These are phyloP conservation scores for Evernia prunastri DNA, from an alignment of 495 filamentous ascomycete genomes.

Conservation along the genomic window DNA sequence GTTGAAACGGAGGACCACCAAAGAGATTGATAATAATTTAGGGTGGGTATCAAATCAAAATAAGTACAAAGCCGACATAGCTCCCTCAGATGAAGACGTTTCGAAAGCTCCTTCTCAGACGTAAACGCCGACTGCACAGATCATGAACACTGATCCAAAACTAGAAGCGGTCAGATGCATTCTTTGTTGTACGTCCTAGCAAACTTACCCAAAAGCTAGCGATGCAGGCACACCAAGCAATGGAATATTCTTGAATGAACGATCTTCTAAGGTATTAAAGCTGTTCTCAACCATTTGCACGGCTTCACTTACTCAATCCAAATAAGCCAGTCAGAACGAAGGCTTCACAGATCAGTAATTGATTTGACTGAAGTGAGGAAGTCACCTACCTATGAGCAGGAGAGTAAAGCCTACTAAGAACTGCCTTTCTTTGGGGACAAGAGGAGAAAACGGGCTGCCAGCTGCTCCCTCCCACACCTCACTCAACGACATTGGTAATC, in stretches of 20 bases:
- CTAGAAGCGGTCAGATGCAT: conserved; percentile 41
- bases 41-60: conserved; percentile 18
- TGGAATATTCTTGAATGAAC: conserved; percentile 69
- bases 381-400: conserved; percentile 54
- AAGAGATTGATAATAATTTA: background rate
- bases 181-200: background rate
- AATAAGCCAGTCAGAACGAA: conserved; percentile 64
- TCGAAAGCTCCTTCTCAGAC: conserved; percentile 53
- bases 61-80: conserved; percentile 21
- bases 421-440: conserved; percentile 74
- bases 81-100: conserved; percentile 28
- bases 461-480: conserved; percentile 85
- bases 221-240: conserved; percentile 84
- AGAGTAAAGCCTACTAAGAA: conserved; percentile 77
- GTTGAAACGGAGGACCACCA: background rate
- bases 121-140: conserved; percentile 97
- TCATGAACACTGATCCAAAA: conserved; percentile 94
- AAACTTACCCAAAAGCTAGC: conserved; percentile 73
- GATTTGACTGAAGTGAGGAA: conserved; percentile 5
- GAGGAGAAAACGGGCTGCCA: conserved; percentile 72
- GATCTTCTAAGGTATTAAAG: conserved; percentile 51
- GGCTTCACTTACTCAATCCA: conserved; percentile 63
- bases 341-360: conserved; percentile 37
- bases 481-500: conserved; percentile 57
- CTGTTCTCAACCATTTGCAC: background rate